These are phyloP conservation scores for Claviceps maximensis DNA, from an alignment of 2,329 filamentous ascomycete genomes.

Conservation along the genomic window DNA sequence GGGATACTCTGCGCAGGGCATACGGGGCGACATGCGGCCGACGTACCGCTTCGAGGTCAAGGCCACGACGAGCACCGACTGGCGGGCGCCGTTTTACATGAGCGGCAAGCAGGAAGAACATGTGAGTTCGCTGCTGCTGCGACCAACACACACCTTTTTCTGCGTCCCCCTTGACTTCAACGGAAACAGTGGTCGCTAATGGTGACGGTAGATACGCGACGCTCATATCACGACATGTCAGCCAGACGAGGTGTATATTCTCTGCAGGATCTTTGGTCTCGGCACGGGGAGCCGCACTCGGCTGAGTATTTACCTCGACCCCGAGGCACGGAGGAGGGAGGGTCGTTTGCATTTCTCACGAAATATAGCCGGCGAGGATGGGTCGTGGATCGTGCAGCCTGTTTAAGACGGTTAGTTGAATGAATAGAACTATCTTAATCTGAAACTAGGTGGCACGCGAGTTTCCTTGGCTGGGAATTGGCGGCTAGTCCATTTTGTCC, in stretches of 20 bases:
- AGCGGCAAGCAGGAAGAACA: neutral
- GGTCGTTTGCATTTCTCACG: neutral
- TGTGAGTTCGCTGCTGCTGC: neutral
- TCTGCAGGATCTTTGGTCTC: neutral
- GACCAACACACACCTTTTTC: too few relatives aligned
- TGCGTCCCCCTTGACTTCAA: too few relatives aligned
- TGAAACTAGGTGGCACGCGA: too few relatives aligned
- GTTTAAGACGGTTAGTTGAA: neutral
- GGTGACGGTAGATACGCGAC: neutral
- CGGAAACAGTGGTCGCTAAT: too few relatives aligned
- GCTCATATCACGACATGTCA: neutral
- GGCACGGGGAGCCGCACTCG: neutral
- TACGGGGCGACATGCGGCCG: neutral
- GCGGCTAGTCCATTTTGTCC: too few relatives aligned
- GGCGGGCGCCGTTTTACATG: neutral
- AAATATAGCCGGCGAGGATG: neutral
- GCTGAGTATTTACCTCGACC: neutral
- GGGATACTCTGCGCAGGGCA: neutral
- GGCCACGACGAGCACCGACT: neutral
- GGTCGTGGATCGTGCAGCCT: neutral
- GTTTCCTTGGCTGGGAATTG: too few relatives aligned
- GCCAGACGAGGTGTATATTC: neutral
- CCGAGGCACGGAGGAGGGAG: neutral
- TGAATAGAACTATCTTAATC: too few relatives aligned
- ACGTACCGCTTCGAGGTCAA: slow-evolving; percentile 1